Conservation (phyloP, 257 asterid species). For the Gentiana dahurica region DNA sequence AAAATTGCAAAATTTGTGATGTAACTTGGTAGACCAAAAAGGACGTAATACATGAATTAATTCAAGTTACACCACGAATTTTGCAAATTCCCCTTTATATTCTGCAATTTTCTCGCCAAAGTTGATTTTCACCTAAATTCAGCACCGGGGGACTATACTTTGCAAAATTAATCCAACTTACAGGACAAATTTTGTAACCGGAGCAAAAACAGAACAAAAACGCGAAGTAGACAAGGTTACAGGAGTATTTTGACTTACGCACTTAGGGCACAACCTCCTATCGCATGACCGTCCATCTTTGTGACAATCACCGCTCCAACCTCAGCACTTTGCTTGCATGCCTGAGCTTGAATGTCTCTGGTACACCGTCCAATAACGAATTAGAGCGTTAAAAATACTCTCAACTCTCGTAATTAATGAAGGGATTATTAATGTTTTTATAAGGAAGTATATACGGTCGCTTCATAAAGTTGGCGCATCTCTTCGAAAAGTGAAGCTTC, state of each 20-base stretch:
- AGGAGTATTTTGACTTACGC: conserved; percentile 54
- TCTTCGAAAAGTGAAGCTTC: conserved; percentile 22
- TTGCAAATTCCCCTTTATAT: no score
- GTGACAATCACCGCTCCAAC: conserved; percentile 98
- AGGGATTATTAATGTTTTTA: not conserved
- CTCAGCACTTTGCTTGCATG: conserved; percentile 12
- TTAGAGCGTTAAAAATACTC: conserved; percentile 3
- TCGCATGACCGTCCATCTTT: conserved; percentile 99
- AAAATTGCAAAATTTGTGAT: no score
- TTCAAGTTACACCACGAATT: no score
- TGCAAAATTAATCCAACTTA: no score
- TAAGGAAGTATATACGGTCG: conserved; percentile 32
- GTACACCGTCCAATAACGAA: not conserved
- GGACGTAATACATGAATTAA: not conserved
- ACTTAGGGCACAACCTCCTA: conserved; percentile 99
- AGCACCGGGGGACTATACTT: no score
- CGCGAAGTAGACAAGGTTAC: no score
- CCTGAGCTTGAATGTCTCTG: conserved; percentile 62
- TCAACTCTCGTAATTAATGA: not conserved
- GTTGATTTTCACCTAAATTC: no score
- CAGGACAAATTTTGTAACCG: no score
- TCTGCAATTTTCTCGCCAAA: no score
- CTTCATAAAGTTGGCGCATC: conserved; percentile 98
- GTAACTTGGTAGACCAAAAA: no score
- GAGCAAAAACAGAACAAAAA: no score